Percentiles rank a stretch among this genome's conserved stretches.
These are phyloP conservation scores for Penicillium sp. DNA, from an alignment of 2,329 filamentous ascomycete genomes.

Conservation along the genomic window DNA sequence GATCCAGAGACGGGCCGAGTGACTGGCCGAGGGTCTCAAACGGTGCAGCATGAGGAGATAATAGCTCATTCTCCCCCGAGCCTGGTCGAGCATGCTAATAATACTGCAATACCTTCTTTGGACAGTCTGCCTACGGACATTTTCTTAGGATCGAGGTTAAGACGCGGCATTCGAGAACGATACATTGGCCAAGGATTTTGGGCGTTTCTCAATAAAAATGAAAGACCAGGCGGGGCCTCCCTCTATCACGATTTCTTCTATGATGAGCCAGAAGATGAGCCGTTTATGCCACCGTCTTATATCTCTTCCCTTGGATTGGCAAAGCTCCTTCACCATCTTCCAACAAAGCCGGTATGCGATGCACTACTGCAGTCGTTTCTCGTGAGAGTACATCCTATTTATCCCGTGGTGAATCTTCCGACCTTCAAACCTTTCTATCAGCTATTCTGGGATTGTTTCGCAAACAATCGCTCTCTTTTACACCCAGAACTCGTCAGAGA, in stretches of 20 bases:
- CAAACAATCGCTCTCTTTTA: not conserved
- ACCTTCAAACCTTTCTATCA: constrained; percentile 11
- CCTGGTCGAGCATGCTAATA: not conserved
- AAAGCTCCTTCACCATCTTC: not conserved
- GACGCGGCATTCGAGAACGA: not conserved
- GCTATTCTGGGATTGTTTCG: constrained; percentile 14
- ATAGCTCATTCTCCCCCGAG: not conserved
- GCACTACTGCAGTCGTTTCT: constrained; percentile 6
- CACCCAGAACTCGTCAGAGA: constrained; percentile 7
- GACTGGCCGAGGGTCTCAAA: constrained; percentile 5
- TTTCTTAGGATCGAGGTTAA: not conserved
- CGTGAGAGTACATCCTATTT: constrained; percentile 9
- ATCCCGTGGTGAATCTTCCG: constrained; percentile 7
- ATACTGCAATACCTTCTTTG: not conserved
- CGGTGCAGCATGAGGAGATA: not conserved
- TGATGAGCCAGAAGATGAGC: not conserved
- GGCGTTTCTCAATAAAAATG: constrained; percentile 3
- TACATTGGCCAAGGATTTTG: constrained; percentile 12
- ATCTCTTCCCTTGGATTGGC: not conserved
- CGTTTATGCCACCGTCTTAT: constrained; percentile 2
- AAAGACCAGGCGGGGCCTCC: not conserved
- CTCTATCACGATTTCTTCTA: constrained; percentile 8
- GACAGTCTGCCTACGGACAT: not conserved
- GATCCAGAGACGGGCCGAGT: constrained; percentile 8
- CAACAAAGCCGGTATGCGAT: constrained; percentile 1